Conservation (phyloP, 23 red algal genomes). For the Gracilaria vermiculophylla region DNA sequence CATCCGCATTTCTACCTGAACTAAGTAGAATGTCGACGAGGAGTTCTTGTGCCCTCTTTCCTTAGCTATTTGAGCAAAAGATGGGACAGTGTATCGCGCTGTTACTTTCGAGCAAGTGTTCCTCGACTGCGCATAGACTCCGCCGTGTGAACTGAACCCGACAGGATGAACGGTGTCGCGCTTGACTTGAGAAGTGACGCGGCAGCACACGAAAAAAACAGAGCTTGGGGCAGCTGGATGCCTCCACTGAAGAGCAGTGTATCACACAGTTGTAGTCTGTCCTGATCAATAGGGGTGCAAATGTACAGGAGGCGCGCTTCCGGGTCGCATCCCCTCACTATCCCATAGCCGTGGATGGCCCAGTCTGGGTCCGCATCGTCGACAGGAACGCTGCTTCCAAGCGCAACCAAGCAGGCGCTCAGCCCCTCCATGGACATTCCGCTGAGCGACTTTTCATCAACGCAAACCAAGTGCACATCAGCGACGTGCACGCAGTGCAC, state of each 20-base stretch:
- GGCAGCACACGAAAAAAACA: neutral
- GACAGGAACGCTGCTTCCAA: neutral
- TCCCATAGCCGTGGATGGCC: neutral
- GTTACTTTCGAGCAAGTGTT: slow-evolving; percentile 2
- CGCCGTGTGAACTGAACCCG: slow-evolving; percentile 16
- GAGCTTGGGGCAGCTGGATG: neutral
- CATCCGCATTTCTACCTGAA: too few species aligned
- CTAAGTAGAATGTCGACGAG: too few species aligned
- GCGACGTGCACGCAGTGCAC: neutral
- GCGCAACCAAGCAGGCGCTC: neutral
- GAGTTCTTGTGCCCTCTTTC: too few species aligned
- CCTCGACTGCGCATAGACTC: slow-evolving; percentile 17
- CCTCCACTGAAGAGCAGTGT: neutral
- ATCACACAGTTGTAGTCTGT: neutral
- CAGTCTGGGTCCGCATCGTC: neutral
- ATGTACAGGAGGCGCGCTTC: neutral
- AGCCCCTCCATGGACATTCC: neutral
- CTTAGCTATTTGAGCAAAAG: too few species aligned
- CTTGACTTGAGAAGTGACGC: neutral
- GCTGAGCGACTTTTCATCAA: neutral
- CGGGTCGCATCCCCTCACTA: neutral
- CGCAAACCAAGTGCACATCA: neutral
- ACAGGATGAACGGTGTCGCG: neutral
- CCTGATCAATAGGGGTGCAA: neutral
- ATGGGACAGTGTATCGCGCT: neutral